Evolutionary conservation across 345 rosid species (phyloP).

Genomic region (Citrus australasica): DNA sequence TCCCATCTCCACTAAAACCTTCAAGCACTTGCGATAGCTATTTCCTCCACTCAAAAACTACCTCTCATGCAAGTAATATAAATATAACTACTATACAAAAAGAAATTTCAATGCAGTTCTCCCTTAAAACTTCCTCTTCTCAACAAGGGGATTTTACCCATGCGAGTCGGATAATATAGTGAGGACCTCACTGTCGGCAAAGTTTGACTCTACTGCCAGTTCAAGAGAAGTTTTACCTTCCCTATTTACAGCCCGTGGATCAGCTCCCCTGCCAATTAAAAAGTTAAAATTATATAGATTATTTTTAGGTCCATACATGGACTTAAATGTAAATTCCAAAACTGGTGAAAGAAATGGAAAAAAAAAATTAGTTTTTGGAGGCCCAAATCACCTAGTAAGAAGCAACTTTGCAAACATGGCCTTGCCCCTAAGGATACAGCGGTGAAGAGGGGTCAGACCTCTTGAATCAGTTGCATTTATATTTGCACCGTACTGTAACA

Average conservation of each 20-base stretch:
- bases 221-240: constrained; percentile 71
- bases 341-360: neutral
- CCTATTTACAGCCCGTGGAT: constrained; percentile 51
- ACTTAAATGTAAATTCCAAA: neutral
- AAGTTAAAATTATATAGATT: neutral
- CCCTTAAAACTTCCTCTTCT: neutral
- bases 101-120: constrained; percentile 15
- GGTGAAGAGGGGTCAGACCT: constrained; percentile 85
- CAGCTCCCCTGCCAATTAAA: constrained; percentile 76
- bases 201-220: constrained; percentile 54
- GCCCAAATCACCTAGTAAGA: constrained; percentile 60
- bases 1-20: constrained; percentile 12
- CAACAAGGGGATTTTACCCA: constrained; percentile 27
- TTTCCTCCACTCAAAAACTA: constrained; percentile 20
- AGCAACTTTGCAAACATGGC: constrained; percentile 67
- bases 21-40: constrained; percentile 17
- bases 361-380: neutral
- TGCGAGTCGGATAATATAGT: constrained; percentile 61
- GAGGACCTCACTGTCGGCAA: constrained; percentile 59
- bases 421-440: constrained; percentile 62
- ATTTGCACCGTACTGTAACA: constrained; percentile 89
- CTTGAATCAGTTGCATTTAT: constrained; percentile 69
- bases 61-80: constrained; percentile 22
- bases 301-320: neutral
- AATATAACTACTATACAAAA: constrained; percentile 21